Conservation (phyloP, 169 alveolate genomes). For the Besnoitia besnoiti region DNA sequence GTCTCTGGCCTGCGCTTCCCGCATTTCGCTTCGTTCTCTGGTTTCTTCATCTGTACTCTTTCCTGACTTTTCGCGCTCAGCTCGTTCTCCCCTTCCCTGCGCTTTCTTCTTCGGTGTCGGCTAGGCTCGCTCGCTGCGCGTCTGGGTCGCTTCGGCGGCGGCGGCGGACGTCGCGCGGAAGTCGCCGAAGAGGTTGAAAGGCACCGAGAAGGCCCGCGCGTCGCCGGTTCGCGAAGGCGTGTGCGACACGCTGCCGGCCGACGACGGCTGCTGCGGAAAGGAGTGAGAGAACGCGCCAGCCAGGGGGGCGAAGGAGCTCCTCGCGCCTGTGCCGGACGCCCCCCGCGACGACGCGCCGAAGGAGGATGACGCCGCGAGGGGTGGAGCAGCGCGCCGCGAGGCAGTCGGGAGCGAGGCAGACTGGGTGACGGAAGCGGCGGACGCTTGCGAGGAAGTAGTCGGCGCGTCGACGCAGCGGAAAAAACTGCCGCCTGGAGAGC, state of each 20-base stretch:
- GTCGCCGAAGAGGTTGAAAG: constrained; percentile 3
- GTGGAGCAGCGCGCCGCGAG: no score
- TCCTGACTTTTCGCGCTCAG: neutral
- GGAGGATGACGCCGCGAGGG: no score
- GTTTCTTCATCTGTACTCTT: neutral
- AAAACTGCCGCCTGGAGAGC: no score
- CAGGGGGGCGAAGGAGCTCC: no score
- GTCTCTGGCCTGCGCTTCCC: neutral
- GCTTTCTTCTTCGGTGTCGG: no score
- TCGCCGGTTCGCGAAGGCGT: neutral
- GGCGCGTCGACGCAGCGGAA: no score
- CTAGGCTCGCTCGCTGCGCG: neutral
- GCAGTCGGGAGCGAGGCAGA: no score
- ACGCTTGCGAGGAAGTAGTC: no score
- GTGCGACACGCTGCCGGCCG: neutral
- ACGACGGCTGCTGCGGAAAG: neutral
- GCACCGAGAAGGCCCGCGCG: neutral
- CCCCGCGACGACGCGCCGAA: no score
- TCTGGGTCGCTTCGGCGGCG: neutral
- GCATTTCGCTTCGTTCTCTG: neutral
- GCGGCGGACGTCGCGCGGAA: neutral
- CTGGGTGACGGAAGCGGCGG: no score
- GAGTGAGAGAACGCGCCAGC: neutral
- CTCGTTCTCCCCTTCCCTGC: neutral
- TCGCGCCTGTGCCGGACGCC: no score